These are phyloP conservation scores for Sarocladium brachiariae DNA, from an alignment of 2,329 filamentous ascomycete species.

Conservation along the genomic window DNA sequence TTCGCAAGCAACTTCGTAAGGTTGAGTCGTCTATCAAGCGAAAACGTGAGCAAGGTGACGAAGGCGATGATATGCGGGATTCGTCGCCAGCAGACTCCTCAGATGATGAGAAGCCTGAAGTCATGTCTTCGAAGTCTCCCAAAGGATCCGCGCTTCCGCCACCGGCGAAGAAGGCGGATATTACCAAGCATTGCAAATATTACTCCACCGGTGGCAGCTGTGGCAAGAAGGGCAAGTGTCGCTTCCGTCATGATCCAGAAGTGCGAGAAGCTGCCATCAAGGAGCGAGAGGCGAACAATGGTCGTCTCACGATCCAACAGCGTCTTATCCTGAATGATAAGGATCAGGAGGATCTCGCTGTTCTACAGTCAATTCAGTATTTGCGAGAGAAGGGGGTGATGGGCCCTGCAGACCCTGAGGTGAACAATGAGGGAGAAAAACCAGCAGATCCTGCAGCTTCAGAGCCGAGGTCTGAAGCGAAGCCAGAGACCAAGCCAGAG, in stretches of 20 bases:
- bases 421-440: constrained; percentile 5
- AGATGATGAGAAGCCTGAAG: constrained; percentile 54
- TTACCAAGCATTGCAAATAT: constrained; percentile 63
- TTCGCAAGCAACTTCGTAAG: constrained; percentile 58
- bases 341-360: constrained; percentile 59
- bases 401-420: constrained; percentile 15
- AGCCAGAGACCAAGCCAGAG: constrained; percentile 10
- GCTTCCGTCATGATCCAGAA: constrained; percentile 61
- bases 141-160: constrained; percentile 30
- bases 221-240: constrained; percentile 69
- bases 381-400: constrained; percentile 54
- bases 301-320: constrained; percentile 59
- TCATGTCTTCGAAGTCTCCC: constrained; percentile 34
- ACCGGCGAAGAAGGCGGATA: constrained; percentile 50
- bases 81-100: constrained; percentile 36
- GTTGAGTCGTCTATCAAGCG: constrained; percentile 64
- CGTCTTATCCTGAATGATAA: constrained; percentile 61
- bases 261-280: constrained; percentile 56
- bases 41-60: constrained; percentile 61
- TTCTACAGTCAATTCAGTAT: constrained; percentile 60
- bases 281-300: constrained; percentile 58
- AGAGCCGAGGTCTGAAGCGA: constrained; percentile 15
- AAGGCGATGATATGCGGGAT: constrained; percentile 58
- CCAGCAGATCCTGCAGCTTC: neutral
- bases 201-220: constrained; percentile 62